Evolutionary conservation across 2,329 filamentous ascomycete genomes (phyloP).

Genomic region (Cercospora zeae-maydis): DNA sequence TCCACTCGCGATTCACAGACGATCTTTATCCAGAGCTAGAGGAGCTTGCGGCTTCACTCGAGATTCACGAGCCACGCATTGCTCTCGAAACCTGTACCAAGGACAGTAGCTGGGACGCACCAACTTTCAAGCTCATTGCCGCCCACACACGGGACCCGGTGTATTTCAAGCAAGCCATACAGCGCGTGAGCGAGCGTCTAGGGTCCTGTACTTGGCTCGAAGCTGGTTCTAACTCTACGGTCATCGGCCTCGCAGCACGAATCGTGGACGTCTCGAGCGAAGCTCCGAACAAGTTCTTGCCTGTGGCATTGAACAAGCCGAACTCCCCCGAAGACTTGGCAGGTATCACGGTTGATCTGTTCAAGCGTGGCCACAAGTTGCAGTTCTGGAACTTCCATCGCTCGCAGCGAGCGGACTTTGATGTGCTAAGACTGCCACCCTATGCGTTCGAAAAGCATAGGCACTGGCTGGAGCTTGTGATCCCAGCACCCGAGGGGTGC

Average conservation of each 20-base stretch:
- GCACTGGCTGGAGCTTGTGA: conserved; percentile 12
- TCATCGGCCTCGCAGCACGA: conserved; percentile 11
- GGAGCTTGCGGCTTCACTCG: not conserved
- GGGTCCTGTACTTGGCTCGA: conserved; percentile 12
- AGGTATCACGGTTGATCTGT: conserved; percentile 4
- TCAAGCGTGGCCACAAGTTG: conserved; percentile 3
- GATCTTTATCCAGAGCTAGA: conserved; percentile 7
- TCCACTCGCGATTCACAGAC: conserved; percentile 18
- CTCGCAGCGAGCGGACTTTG: not conserved
- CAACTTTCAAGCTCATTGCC: not conserved
- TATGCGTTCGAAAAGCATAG: conserved; percentile 9
- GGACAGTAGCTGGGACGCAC: not conserved
- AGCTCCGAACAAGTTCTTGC: not conserved
- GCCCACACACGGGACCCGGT: conserved; percentile 15
- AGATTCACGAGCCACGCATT: conserved; percentile 5
- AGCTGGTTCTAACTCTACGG: conserved; percentile 17
- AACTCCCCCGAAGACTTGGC: not conserved
- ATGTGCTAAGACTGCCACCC: conserved; percentile 5
- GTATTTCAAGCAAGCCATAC: conserved; percentile 11
- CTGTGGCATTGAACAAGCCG: not conserved
- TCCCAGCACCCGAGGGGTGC: not conserved
- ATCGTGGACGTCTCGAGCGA: not conserved
- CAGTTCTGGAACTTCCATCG: conserved; percentile 5
- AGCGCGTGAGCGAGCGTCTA: conserved; percentile 4
- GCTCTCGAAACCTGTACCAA: conserved; percentile 6